Percentiles rank a stretch among this genome's conserved stretches.
Conservation (phyloP, 768 basidiomycete species). For the Suillus tomentosus region DNA sequence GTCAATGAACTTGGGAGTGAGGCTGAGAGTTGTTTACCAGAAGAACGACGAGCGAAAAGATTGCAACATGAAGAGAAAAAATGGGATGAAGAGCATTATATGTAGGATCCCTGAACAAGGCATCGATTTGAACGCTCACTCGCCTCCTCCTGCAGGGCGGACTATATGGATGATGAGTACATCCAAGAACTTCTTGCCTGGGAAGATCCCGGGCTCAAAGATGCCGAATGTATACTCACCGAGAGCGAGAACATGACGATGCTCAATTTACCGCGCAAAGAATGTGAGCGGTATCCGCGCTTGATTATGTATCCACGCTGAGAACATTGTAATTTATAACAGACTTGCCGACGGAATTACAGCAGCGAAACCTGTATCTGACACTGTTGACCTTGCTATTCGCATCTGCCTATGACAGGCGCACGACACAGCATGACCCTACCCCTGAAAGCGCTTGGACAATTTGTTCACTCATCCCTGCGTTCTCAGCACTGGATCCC, state of each 20-base stretch:
- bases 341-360: constrained; percentile 63
- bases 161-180: constrained; percentile 75
- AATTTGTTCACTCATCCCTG: constrained; percentile 66
- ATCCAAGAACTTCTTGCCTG: constrained; percentile 72
- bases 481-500: constrained; percentile 83
- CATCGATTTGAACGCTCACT: constrained; percentile 8
- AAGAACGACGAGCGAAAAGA: constrained; percentile 56
- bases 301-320: neutral
- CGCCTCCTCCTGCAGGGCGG: constrained; percentile 56
- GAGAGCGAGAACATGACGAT: constrained; percentile 73
- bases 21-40: constrained; percentile 54
- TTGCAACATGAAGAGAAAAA: constrained; percentile 69
- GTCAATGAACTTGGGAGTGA: constrained; percentile 75
- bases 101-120: constrained; percentile 48
- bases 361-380: constrained; percentile 67
- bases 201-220: constrained; percentile 54
- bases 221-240: constrained; percentile 53
- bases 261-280: constrained; percentile 54
- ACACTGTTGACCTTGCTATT: constrained; percentile 73
- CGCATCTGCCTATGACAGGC: constrained; percentile 78
- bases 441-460: constrained; percentile 92
- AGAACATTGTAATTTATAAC: constrained; percentile 13
- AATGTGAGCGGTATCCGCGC: constrained; percentile 41
- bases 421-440: constrained; percentile 77
- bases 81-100: constrained; percentile 84